Percentiles rank a stretch among this genome's conserved stretches.
phyloP scores from a whole-genome alignment of 257 asterid genomes.

The Osmanthus fragrans region DNA sequence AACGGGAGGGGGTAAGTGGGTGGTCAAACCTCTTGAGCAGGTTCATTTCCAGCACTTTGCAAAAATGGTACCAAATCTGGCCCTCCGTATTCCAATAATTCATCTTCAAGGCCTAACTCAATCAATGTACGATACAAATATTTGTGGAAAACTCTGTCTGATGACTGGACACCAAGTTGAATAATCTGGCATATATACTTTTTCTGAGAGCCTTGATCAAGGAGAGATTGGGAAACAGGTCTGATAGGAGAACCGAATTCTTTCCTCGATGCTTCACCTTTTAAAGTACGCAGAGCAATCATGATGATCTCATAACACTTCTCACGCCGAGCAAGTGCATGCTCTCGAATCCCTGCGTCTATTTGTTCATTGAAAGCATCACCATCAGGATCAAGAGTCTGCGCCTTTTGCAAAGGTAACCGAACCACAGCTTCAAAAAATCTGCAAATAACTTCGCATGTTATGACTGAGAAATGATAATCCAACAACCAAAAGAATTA shows the following conservation, averaged over 20 bases:
- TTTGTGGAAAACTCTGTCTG: conserved; percentile 85
- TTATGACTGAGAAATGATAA: conserved; percentile 23
- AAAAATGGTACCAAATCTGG: conserved; percentile 93
- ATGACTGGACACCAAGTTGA: conserved; percentile 93
- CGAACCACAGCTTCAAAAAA: conserved; percentile 96
- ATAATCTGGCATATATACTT: conserved; percentile 83
- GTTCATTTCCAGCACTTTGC: conserved; percentile 85
- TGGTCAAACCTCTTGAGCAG: conserved; percentile 61
- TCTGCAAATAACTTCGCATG: conserved; percentile 48
- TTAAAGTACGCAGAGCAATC: conserved; percentile 71
- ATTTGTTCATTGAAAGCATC: conserved; percentile 86
- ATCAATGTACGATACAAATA: conserved; percentile 77
- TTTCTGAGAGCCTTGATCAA: conserved; percentile 75
- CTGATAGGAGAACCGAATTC: conserved; percentile 90
- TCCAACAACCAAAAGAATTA: conserved; percentile 17
- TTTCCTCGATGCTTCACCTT: conserved; percentile 59
- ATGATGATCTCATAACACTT: conserved; percentile 85
- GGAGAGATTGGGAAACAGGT: conserved; percentile 68
- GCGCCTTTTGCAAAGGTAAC: conserved; percentile 93
- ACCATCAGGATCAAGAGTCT: conserved; percentile 83
- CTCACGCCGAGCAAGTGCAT: conserved; percentile 78
- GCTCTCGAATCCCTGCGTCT: conserved; percentile 69
- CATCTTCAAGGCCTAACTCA: conserved; percentile 87
- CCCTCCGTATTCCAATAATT: conserved; percentile 88
- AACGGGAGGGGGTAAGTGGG: not conserved